A percentile compares a stretch with the other conserved stretches of the same genome.
phyloP scores from a whole-genome alignment of 352 stramenopile species.

The Pythium coloratum region DNA sequence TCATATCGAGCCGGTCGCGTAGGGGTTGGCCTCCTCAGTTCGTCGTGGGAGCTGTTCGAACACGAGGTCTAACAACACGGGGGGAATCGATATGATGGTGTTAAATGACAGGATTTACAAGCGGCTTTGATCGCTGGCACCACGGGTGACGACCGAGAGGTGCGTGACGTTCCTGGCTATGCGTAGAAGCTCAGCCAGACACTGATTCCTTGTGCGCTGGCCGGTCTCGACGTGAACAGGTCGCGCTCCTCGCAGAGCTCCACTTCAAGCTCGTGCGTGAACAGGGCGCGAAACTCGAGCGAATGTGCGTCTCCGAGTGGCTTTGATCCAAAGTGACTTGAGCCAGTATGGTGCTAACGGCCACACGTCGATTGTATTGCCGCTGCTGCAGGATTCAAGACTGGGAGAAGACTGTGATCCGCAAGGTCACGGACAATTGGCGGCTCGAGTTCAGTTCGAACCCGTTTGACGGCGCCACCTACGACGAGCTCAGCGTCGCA shows the following conservation, averaged over 20 bases:
- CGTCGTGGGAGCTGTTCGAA: neutral
- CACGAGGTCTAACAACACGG: conserved; percentile 12
- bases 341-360: conserved; percentile 1
- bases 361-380: conserved; percentile 6
- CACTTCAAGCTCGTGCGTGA: conserved; percentile 82
- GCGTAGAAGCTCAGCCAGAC: conserved; percentile 10
- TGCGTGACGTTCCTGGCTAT: conserved; percentile 25
- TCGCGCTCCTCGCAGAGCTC: conserved; percentile 72
- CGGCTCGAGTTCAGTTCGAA: conserved; percentile 63
- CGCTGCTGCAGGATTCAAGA: conserved; percentile 65
- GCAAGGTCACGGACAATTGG: conserved; percentile 83
- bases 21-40: conserved; percentile 1
- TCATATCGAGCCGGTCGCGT: conserved; percentile 2
- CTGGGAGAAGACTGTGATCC: conserved; percentile 72
- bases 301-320: conserved; percentile 51
- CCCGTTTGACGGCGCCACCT: conserved; percentile 56
- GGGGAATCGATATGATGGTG: conserved; percentile 17
- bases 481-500: conserved; percentile 56
- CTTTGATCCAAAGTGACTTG: conserved; percentile 7
- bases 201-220: conserved; percentile 8
- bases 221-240: conserved; percentile 28
- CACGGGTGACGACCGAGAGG: conserved; percentile 44
- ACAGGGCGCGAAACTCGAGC: conserved; percentile 75
- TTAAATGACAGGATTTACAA: conserved; percentile 55
- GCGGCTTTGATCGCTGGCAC: conserved; percentile 51